Conservation (phyloP, 805 yeast genomes). For the Metschnikowia gruessii region DNA sequence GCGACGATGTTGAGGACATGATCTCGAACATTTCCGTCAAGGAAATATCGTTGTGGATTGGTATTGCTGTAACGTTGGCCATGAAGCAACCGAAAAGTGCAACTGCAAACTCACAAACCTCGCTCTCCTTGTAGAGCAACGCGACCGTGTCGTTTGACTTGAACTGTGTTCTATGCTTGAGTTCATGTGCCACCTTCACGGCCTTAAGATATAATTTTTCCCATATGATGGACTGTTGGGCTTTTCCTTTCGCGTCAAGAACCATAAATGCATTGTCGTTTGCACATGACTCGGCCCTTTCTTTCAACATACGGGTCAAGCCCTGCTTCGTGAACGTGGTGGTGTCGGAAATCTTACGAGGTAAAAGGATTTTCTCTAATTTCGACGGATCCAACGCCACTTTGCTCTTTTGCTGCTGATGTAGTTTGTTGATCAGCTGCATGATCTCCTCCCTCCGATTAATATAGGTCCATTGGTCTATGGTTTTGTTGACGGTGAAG, state of each 20-base stretch:
- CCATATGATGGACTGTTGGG: slow-evolving; percentile 76
- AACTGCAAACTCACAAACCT: slow-evolving; percentile 78
- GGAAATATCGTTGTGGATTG: slow-evolving; percentile 74
- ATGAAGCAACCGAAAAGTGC: slow-evolving; percentile 89
- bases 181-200: slow-evolving; percentile 83
- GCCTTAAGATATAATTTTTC: slow-evolving; percentile 80
- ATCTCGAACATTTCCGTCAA: slow-evolving; percentile 68
- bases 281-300: slow-evolving; percentile 64
- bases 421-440: slow-evolving; percentile 34
- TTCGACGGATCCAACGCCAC: slow-evolving; percentile 31
- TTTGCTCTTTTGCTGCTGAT: slow-evolving; percentile 27
- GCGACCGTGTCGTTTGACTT: slow-evolving; percentile 83
- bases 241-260: slow-evolving; percentile 80
- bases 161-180: slow-evolving; percentile 66
- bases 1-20: slow-evolving; percentile 70
- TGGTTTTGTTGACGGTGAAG: slow-evolving; percentile 37
- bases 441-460: slow-evolving; percentile 45
- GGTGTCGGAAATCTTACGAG: slow-evolving; percentile 43
- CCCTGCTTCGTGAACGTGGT: slow-evolving; percentile 43
- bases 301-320: slow-evolving; percentile 68
- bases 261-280: slow-evolving; percentile 65
- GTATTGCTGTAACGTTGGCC: slow-evolving; percentile 94
- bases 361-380: slow-evolving; percentile 61
- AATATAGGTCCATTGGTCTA: slow-evolving; percentile 48
- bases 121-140: slow-evolving; percentile 77